Evolutionary conservation across 2,329 filamentous ascomycete species (phyloP).

Genomic region (Leptographium wingfieldii): DNA sequence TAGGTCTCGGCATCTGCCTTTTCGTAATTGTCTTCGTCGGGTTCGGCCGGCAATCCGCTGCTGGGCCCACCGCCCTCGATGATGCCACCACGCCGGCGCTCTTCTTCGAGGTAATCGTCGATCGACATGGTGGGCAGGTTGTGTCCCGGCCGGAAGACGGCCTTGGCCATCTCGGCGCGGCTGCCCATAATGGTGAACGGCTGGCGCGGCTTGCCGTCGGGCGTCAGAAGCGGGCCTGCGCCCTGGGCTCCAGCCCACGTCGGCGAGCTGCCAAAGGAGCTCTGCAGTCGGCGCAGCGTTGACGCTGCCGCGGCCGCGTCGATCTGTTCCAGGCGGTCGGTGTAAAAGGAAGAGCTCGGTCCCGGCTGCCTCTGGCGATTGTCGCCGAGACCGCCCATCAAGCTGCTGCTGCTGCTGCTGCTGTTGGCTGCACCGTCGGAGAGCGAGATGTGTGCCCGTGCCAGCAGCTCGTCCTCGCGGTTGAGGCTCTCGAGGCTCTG

Average conservation of each 20-base stretch:
- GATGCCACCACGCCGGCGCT: conserved; percentile 70
- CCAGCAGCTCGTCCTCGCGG: conserved; percentile 72
- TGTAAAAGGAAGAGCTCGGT: conserved; percentile 36
- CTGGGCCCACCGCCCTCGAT: conserved; percentile 81
- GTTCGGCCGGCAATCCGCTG: conserved; percentile 52
- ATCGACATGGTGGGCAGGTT: conserved; percentile 96
- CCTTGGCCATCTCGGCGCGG: conserved; percentile 60
- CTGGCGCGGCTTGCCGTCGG: conserved; percentile 70
- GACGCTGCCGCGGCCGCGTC: conserved; percentile 13
- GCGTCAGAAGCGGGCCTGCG: conserved; percentile 60
- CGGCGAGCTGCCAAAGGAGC: conserved; percentile 25
- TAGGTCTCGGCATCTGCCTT: conserved; percentile 79
- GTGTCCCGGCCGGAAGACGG: conserved; percentile 83
- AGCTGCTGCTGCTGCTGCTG: conserved; percentile 6
- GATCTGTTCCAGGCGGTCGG: conserved; percentile 55
- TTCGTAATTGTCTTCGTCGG: conserved; percentile 85
- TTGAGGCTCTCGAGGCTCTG: conserved; percentile 78
- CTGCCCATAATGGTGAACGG: conserved; percentile 79
- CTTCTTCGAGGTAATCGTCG: conserved; percentile 93
- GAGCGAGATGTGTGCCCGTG: conserved; percentile 50
- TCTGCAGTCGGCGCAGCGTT: conserved; percentile 38
- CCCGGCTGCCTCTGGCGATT: conserved; percentile 5
- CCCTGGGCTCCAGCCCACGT: conserved; percentile 1
- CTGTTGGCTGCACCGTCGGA: conserved; percentile 45
- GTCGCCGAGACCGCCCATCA: conserved; percentile 25